Percentiles rank a stretch among this genome's conserved stretches.
These are phyloP conservation scores for Boletus pseudopeckii DNA, from an alignment of 768 basidiomycete genomes.

Conservation along the genomic window DNA sequence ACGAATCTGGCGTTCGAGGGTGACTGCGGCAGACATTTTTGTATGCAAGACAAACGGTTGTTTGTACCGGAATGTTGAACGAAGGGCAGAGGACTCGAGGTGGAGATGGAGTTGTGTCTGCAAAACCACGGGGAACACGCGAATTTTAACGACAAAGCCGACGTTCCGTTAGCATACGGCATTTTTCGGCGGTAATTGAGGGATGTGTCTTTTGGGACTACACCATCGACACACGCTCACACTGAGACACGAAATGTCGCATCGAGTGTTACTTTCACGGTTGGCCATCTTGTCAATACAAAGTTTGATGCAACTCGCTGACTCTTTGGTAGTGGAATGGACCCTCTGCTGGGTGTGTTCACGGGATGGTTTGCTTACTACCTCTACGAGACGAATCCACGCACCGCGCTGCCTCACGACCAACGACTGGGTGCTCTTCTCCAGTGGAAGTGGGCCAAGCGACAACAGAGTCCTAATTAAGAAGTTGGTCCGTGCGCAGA, in stretches of 20 bases:
- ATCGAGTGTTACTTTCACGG: constrained; percentile 37
- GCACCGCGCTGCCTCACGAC: constrained; percentile 57
- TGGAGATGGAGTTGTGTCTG: constrained; percentile 3
- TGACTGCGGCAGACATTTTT: constrained; percentile 47
- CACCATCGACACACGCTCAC: constrained; percentile 1
- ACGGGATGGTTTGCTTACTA: constrained; percentile 78
- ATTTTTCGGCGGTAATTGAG: constrained; percentile 23
- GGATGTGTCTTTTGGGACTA: not conserved
- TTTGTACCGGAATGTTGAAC: not conserved
- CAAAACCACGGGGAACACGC: constrained; percentile 3
- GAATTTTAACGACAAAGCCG: constrained; percentile 28
- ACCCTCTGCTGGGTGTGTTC: constrained; percentile 72
- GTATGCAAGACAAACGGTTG: constrained; percentile 1
- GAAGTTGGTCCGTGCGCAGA: constrained; percentile 26
- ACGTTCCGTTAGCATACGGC: constrained; percentile 24
- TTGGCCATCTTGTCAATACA: constrained; percentile 10
- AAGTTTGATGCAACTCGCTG: not conserved
- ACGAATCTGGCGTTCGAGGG: constrained; percentile 78
- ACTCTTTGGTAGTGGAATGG: constrained; percentile 47
- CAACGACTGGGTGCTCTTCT: constrained; percentile 53
- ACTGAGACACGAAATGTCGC: constrained; percentile 40
- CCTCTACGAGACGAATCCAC: constrained; percentile 76
- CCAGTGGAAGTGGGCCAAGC: constrained; percentile 65
- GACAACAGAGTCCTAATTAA: constrained; percentile 6
- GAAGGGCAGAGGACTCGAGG: not conserved